Conservation (phyloP, 1,284 basidiomycete genomes). For the Cryptococcus sp. region DNA sequence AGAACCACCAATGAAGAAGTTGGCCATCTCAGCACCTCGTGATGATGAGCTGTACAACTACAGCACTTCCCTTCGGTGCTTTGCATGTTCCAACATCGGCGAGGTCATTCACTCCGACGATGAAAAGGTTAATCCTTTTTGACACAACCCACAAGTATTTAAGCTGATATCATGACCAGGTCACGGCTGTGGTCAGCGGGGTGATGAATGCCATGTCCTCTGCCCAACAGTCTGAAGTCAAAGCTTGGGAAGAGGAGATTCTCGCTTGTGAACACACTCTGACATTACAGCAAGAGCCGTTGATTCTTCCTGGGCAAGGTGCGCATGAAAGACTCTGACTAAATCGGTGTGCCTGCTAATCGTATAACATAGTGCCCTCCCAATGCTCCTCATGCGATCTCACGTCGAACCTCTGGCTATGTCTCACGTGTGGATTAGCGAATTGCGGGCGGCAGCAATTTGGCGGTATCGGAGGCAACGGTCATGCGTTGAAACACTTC, state of each 20-base stretch:
- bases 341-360: conserved; percentile 36
- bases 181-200: conserved; percentile 64
- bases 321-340: conserved; percentile 3
- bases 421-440: conserved; percentile 89
- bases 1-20: conserved; percentile 85
- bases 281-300: conserved; percentile 67
- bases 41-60: conserved; percentile 88
- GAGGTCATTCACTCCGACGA: conserved; percentile 62
- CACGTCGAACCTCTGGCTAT: conserved; percentile 91
- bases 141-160: background rate
- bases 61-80: conserved; percentile 70
- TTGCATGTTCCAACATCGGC: conserved; percentile 60
- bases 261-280: conserved; percentile 82
- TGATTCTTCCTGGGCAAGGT: conserved; percentile 41
- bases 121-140: conserved; percentile 43
- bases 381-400: conserved; percentile 77
- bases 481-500: conserved; percentile 85
- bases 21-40: conserved; percentile 79
- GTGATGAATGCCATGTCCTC: conserved; percentile 83
- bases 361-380: conserved; percentile 59
- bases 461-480: conserved; percentile 83
- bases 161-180: conserved; percentile 45
- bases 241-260: conserved; percentile 98
- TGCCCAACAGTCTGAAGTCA: conserved; percentile 87
- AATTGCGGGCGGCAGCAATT: conserved; percentile 88